These are phyloP conservation scores for Candida sakaeoensis DNA, from an alignment of 805 yeast species.

Conservation along the genomic window DNA sequence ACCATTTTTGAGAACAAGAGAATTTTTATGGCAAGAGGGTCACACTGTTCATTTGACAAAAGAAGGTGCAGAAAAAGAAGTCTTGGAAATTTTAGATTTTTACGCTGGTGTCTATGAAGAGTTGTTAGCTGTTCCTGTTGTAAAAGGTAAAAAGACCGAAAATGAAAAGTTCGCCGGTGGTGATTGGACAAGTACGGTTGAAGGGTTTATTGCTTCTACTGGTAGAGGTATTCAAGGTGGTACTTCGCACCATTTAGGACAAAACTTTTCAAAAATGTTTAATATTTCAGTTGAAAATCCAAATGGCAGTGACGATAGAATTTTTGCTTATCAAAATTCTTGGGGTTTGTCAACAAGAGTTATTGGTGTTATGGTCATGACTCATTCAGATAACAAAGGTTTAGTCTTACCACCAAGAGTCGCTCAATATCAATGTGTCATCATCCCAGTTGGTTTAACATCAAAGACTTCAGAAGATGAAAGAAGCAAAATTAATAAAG, in stretches of 20 bases:
- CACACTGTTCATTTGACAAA: constrained; percentile 93
- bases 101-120: constrained; percentile 85
- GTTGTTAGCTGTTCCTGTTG: constrained; percentile 93
- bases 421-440: constrained; percentile 86
- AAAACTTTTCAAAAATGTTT: constrained; percentile 98
- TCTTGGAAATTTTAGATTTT: constrained; percentile 76
- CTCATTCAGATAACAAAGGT: constrained; percentile 98
- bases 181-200: constrained; percentile 89
- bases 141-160: constrained; percentile 92
- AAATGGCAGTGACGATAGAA: constrained; percentile 81
- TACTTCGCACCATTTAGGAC: constrained; percentile 96
- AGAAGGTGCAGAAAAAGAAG: constrained; percentile 81
- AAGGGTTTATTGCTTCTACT: constrained; percentile 95
- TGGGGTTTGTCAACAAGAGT: constrained; percentile 99
- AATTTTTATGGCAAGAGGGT: constrained; percentile 99
- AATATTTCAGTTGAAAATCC: constrained; percentile 95
- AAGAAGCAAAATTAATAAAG: constrained; percentile 62
- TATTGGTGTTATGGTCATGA: constrained; percentile 99
- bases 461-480: constrained; percentile 77
- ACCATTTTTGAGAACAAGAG: constrained; percentile 98
- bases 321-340: constrained; percentile 91
- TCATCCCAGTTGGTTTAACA: constrained; percentile 93
- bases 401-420: constrained; percentile 97
- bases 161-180: constrained; percentile 99
- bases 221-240: constrained; percentile 99